Conservation (phyloP, 2,329 filamentous ascomycete genomes). For the Cladosporium sp. region DNA sequence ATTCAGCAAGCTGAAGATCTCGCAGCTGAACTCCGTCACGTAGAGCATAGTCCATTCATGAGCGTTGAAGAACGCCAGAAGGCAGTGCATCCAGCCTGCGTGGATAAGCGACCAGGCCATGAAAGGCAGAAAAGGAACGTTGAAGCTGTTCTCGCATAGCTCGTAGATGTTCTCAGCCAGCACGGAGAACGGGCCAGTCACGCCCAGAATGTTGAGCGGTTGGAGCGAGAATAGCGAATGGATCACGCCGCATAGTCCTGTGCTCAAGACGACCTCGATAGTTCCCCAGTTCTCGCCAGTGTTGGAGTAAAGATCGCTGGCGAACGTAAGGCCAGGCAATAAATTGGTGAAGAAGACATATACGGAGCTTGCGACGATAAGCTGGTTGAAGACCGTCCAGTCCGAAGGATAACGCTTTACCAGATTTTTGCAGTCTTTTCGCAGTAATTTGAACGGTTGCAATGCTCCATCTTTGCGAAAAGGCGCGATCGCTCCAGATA, state of each 20-base stretch:
- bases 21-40: constrained; percentile 66
- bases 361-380: constrained; percentile 63
- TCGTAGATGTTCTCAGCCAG: constrained; percentile 66
- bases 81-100: constrained; percentile 64
- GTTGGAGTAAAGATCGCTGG: constrained; percentile 62
- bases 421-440: constrained; percentile 34
- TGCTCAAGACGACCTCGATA: constrained; percentile 67
- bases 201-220: constrained; percentile 64
- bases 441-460: constrained; percentile 36
- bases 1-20: constrained; percentile 67
- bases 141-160: constrained; percentile 56
- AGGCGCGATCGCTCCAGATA: not conserved
- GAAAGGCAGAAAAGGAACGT: constrained; percentile 63
- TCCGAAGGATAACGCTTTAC: constrained; percentile 35
- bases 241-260: constrained; percentile 62
- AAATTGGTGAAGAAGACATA: constrained; percentile 69
- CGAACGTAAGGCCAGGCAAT: constrained; percentile 66
- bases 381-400: constrained; percentile 59
- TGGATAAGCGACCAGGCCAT: constrained; percentile 70
- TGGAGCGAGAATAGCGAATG: constrained; percentile 64
- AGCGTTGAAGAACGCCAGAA: constrained; percentile 66
- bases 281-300: constrained; percentile 66
- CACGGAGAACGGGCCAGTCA: constrained; percentile 68
- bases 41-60: constrained; percentile 72
- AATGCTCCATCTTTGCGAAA: constrained; percentile 30